Base-by-base conservation (phyloP, 2,329 filamentous ascomycete species). In the Aspergillus intermedius region DNA sequence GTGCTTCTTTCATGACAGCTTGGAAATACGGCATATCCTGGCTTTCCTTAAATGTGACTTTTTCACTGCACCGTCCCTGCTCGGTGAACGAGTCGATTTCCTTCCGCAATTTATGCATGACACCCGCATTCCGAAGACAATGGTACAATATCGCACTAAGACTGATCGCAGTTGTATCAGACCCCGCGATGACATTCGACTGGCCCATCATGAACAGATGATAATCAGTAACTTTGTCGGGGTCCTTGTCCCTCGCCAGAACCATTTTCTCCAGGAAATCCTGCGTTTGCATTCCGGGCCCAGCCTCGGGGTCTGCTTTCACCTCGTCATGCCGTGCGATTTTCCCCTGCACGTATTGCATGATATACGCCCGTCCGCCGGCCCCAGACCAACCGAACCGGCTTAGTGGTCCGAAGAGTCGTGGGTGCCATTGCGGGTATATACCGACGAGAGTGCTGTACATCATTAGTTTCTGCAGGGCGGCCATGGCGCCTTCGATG, bases 1-100 rank as follows among this genome's bases (percentile, higher is more conserved):
- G 59, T 0, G 74, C 73, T 56, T 81, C 78, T 45, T 78, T 78
- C 35, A 81, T 73, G 3, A 75, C 71, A 0, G 77, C 77, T 50
- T 80, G 72, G 13, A 80, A 65, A 51, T 80, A 82, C 0, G 74
- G 75, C 57, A 77, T 64, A 13, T 63, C 64, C 35, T 67, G 70
- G 3, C 53, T 67, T 53, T 71, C 69, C 25, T 63, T 71, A 56
- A 67, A 75, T 0, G 61, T 66, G 1, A 72, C 50, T 0, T 58
- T 59, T n/a, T 60, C 54, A 15, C 66, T 42, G 44, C 57, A 47
- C 3, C 45, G 51, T 10, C 57, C 57, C 23, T 51, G 49, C 0
- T 45, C 42, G 15, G 54, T 58, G n/a, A 59, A 61, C 0, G 54
- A 54, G 25, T 66, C 63, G 5, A 74, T 60, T 48, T 74, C 71